Evolutionary conservation across 2,329 filamentous ascomycete species (phyloP), one percentile per base, ranked within the genome.

Genomic region (Cercospora sesami): DNA sequence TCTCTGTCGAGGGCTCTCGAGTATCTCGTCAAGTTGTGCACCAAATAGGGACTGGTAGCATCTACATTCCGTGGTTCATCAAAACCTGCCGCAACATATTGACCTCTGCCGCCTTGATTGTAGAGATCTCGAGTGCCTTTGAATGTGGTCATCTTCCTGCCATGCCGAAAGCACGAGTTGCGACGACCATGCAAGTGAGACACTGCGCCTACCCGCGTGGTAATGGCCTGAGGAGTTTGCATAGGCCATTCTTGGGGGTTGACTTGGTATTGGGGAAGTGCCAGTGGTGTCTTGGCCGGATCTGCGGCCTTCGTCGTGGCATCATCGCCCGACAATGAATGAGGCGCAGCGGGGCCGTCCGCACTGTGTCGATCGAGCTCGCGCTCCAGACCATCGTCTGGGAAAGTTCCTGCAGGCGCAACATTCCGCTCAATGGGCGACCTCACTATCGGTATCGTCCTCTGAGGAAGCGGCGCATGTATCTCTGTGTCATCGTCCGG

Each of bases 91-190:
- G 76, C 73, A 39, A 75, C 64, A 60, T 75, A 77, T 69, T 69
- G 70, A 74, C 76, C 77, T 64, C 68, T 73, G 63, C 72, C 67
- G 51, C 71, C 72, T 48, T 70, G 73, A 33, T 75, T 73, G 42
- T 75, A 69, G 63, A 72, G 70, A 18, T 76, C 73, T n/a, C 69
- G 71, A 3, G 74, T 74, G 5, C 71, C 69, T 18, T 55, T 42
- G 14, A 63, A 36, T 48, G 61, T 30, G 58, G 18, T n/a, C 12
- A 63, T 71, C 57, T 71, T 74, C 2, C 77, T 71, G 23, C 77
- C 75, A 70, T 79, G 77, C 12, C 77, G 72, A 26, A 74, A 69
- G 65, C 77, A 78, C 18, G 71, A 70, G 23, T 72, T 66, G 23
- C 70, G 69, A 21, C 73, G 75, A 6, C 75, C 75, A 21, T 72